Conservation (phyloP, 2,329 filamentous ascomycete genomes). For the Ophiostoma ips region DNA sequence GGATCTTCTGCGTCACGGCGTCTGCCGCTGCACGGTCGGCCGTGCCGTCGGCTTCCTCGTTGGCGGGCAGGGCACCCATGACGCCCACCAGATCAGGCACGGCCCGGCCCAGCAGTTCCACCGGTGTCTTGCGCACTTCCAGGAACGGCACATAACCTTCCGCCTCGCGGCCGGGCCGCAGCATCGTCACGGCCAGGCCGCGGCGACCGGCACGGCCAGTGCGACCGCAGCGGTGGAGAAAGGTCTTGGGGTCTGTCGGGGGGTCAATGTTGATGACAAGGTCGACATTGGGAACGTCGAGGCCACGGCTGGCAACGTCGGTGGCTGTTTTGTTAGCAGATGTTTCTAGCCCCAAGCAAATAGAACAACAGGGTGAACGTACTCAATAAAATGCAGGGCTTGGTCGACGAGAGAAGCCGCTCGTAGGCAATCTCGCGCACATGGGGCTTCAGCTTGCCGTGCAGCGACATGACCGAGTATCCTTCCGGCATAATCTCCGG, state of each 20-base stretch:
- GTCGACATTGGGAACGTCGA: slow-evolving; percentile 87
- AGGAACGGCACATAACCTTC: slow-evolving; percentile 85
- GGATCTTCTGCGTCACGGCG: slow-evolving; percentile 18
- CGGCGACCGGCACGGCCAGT: slow-evolving; percentile 79
- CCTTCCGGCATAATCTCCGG: slow-evolving; percentile 54
- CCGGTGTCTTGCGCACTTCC: slow-evolving; percentile 74
- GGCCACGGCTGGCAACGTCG: slow-evolving; percentile 74
- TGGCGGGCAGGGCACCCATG: slow-evolving; percentile 14
- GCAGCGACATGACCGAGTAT: slow-evolving; percentile 64
- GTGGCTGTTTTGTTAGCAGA: slow-evolving; percentile 31
- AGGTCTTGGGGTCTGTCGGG: slow-evolving; percentile 79
- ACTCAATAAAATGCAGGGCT: slow-evolving; percentile 66
- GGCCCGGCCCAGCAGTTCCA: slow-evolving; percentile 43
- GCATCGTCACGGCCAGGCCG: slow-evolving; percentile 72
- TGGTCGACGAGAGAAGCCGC: slow-evolving; percentile 60
- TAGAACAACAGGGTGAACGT: neutral
- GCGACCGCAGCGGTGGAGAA: slow-evolving; percentile 83
- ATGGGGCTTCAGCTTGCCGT: slow-evolving; percentile 82
- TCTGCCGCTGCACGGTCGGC: slow-evolving; percentile 36
- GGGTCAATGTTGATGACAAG: slow-evolving; percentile 79
- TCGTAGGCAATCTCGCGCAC: slow-evolving; percentile 80
- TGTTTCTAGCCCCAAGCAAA: neutral
- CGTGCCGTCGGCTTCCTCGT: slow-evolving; percentile 3
- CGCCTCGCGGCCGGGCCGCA: slow-evolving; percentile 64
- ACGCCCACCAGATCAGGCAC: slow-evolving; percentile 38